Evolutionary conservation across 2,329 filamentous ascomycete species (phyloP).

Genomic region (Chalaropsis thielavioides): DNA sequence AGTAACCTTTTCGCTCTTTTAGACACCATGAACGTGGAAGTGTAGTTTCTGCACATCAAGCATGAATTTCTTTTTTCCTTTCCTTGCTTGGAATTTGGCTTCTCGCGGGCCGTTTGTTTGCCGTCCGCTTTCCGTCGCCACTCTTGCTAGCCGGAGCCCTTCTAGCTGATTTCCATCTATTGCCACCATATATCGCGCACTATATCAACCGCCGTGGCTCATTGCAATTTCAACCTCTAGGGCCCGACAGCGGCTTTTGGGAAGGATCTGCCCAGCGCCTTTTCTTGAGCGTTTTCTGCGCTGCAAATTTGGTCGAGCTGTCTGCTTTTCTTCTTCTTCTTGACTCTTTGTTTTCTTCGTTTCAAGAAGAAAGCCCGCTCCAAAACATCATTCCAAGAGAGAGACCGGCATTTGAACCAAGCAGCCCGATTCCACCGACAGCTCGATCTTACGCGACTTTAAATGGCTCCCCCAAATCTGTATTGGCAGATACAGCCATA

Average conservation of each 20-base stretch:
- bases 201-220: not conserved
- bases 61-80: constrained; percentile 24
- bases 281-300: not conserved
- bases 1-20: constrained; percentile 10
- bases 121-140: not conserved
- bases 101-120: not conserved
- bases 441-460: not conserved
- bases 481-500: not conserved
- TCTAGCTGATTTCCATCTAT: not conserved
- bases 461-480: not conserved
- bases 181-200: not conserved
- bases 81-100: not conserved
- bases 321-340: not conserved
- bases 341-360: not conserved
- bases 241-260: not conserved
- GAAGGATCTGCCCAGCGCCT: not conserved
- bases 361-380: not conserved
- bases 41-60: not conserved
- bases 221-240: too few relatives aligned
- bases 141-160: not conserved
- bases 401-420: not conserved
- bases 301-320: not conserved
- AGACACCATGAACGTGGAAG: constrained; percentile 5
- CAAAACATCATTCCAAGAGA: not conserved
- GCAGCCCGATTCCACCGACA: not conserved